These are phyloP conservation scores for Rhododendron molle DNA, from an alignment of 148 eudicot species.

Conservation along the genomic window DNA sequence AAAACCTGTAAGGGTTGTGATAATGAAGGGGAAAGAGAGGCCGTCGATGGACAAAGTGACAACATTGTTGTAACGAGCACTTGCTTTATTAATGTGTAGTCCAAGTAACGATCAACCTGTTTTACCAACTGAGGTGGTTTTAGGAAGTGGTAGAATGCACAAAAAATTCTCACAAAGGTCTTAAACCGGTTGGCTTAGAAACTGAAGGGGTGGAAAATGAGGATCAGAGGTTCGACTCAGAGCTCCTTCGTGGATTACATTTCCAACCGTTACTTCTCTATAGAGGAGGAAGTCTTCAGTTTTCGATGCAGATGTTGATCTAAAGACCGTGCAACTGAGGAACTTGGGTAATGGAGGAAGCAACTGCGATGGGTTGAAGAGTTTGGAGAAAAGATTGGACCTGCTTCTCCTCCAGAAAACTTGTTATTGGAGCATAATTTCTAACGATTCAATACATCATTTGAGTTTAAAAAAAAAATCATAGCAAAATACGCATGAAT, in stretches of 20 bases:
- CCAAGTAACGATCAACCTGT: slow-evolving; percentile 90
- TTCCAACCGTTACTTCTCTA: slow-evolving; percentile 83
- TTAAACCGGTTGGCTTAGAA: slow-evolving; percentile 54
- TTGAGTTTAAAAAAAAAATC: not conserved
- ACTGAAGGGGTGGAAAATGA: slow-evolving; percentile 59
- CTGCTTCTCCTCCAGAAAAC: slow-evolving; percentile 80
- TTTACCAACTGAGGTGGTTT: slow-evolving; percentile 79
- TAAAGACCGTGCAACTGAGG: slow-evolving; percentile 38
- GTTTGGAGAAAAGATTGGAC: slow-evolving; percentile 91
- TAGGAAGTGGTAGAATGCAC: slow-evolving; percentile 91
- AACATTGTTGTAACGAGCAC: slow-evolving; percentile 71
- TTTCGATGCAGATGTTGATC: slow-evolving; percentile 62
- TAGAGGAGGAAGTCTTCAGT: slow-evolving; percentile 87
- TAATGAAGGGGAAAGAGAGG: slow-evolving; percentile 89
- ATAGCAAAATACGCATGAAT: not conserved
- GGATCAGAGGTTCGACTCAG: slow-evolving; percentile 74
- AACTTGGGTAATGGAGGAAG: slow-evolving; percentile 36
- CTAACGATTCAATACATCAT: slow-evolving; percentile 17
- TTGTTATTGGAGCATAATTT: slow-evolving; percentile 88
- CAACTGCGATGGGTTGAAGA: slow-evolving; percentile 54
- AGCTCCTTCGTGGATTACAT: slow-evolving; percentile 94
- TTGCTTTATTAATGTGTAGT: slow-evolving; percentile 75
- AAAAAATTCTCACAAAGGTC: slow-evolving; percentile 82
- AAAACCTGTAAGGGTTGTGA: slow-evolving; percentile 49
- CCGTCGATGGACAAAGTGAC: slow-evolving; percentile 96